Conservation (phyloP, 768 basidiomycete species). For the Pisolithus albus region DNA sequence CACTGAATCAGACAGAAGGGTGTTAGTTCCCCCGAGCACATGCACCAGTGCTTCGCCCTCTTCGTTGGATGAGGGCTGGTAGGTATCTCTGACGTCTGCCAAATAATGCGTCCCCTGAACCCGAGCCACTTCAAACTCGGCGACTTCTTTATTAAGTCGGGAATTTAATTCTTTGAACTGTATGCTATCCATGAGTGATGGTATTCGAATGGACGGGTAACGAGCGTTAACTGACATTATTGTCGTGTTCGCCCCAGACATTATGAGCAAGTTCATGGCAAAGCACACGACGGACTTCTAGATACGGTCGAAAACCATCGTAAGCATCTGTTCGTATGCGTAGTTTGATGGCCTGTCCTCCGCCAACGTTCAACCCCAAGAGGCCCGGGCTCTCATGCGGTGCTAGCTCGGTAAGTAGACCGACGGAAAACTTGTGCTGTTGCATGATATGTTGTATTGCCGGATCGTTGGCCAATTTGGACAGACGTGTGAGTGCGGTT, state of each 20-base stretch:
- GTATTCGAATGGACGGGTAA: background rate
- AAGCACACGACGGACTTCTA: constrained; percentile 56
- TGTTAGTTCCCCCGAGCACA: constrained; percentile 46
- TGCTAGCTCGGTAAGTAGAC: constrained; percentile 67
- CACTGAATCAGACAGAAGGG: constrained; percentile 34
- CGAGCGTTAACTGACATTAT: constrained; percentile 44
- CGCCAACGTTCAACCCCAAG: constrained; percentile 61
- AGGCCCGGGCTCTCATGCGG: constrained; percentile 69
- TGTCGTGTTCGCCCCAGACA: constrained; percentile 64
- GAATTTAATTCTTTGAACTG: constrained; percentile 78
- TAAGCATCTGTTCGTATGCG: constrained; percentile 64
- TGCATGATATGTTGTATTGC: constrained; percentile 68
- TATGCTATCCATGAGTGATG: background rate
- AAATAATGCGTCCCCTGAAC: constrained; percentile 51
- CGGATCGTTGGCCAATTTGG: constrained; percentile 58
- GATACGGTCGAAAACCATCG: constrained; percentile 65
- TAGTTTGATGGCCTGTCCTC: constrained; percentile 58
- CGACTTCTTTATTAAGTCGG: constrained; percentile 63
- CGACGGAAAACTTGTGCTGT: constrained; percentile 60
- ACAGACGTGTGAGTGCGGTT: constrained; percentile 47
- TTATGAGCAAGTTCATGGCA: constrained; percentile 79
- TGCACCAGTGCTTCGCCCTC: constrained; percentile 49
- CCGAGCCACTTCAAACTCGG: constrained; percentile 53
- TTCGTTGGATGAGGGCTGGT: constrained; percentile 48
- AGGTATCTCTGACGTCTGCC: constrained; percentile 27